phyloP scores from a whole-genome alignment of 257 asterid genomes.

The Petrea volubilis region DNA sequence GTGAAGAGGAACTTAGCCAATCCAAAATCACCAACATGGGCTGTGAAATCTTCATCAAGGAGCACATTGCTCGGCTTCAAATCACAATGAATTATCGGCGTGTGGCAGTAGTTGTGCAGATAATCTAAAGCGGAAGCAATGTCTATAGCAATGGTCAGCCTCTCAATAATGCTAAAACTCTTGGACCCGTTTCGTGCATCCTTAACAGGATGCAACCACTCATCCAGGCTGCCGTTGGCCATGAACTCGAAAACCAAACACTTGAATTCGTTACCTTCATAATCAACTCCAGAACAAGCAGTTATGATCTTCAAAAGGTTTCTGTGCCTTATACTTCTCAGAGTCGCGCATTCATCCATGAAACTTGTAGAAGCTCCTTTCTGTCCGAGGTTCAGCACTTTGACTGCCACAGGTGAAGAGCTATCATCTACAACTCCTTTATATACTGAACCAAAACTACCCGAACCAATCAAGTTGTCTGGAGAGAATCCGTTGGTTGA shows the following conservation, averaged over 20 bases:
- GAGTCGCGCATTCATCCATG: constrained; percentile 4
- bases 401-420: constrained; percentile 31
- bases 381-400: constrained; percentile 28
- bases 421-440: constrained; percentile 24
- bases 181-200: neutral
- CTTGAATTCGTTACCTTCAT: constrained; percentile 34
- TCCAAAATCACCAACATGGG: constrained; percentile 47
- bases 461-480: constrained; percentile 37
- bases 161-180: constrained; percentile 16
- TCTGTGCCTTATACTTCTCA: constrained; percentile 10
- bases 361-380: constrained; percentile 20
- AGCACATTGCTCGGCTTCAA: constrained; percentile 15
- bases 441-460: constrained; percentile 45
- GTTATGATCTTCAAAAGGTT: constrained; percentile 23
- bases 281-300: constrained; percentile 39
- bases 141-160: constrained; percentile 38
- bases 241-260: constrained; percentile 37
- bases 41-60: constrained; percentile 18
- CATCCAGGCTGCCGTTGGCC: constrained; percentile 32
- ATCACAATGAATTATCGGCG: constrained; percentile 18
- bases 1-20: constrained; percentile 36
- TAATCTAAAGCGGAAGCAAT: constrained; percentile 45
- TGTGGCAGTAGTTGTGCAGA: constrained; percentile 30
- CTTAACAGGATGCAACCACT: constrained; percentile 10
- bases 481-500: constrained; percentile 43